These are phyloP conservation scores for Saccharomycopsis olivae DNA, from an alignment of 805 yeast species.

Conservation along the genomic window DNA sequence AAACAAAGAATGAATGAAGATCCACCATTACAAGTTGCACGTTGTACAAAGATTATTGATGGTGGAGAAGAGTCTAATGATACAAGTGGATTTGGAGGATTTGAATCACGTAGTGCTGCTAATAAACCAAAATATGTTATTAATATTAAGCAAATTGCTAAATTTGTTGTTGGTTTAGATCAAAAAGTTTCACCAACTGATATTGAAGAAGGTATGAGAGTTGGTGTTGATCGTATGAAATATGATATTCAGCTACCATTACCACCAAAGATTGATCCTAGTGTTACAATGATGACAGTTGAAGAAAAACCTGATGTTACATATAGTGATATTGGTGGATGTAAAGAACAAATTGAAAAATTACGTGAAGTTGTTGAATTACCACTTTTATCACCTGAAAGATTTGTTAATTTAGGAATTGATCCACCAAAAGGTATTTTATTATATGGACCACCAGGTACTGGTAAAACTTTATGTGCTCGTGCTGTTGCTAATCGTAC, in stretches of 20 bases:
- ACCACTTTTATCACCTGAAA: conserved; percentile 88
- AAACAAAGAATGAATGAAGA: conserved; percentile 87
- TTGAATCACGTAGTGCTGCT: conserved; percentile 17
- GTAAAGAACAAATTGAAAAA: conserved; percentile 96
- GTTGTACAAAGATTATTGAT: conserved; percentile 93
- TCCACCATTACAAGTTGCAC: conserved; percentile 94
- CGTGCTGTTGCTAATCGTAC: conserved; percentile 99
- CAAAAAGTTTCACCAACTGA: conserved; percentile 97
- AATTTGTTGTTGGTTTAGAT: conserved; percentile 92
- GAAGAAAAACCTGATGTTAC: conserved; percentile 99
- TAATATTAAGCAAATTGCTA: conserved; percentile 95
- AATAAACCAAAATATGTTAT: conserved; percentile 89
- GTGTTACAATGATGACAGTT: conserved; percentile 99
- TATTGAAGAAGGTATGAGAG: conserved; percentile 99
- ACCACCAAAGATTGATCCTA: conserved; percentile 96
- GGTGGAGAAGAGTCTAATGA: conserved; percentile 25
- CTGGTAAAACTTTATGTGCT: conserved; percentile 97
- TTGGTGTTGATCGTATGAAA: conserved; percentile 95
- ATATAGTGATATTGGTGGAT: conserved; percentile 96
- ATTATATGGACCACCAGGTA: conserved; percentile 97
- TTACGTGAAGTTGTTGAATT: conserved; percentile 92
- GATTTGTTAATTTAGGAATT: conserved; percentile 93
- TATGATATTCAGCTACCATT: conserved; percentile 94
- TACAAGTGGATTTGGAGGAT: conserved; percentile 14
- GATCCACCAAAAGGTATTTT: conserved; percentile 98